Evolutionary conservation across 1,139 yeast species (phyloP).

Genomic region (Geotrichum candidum): DNA sequence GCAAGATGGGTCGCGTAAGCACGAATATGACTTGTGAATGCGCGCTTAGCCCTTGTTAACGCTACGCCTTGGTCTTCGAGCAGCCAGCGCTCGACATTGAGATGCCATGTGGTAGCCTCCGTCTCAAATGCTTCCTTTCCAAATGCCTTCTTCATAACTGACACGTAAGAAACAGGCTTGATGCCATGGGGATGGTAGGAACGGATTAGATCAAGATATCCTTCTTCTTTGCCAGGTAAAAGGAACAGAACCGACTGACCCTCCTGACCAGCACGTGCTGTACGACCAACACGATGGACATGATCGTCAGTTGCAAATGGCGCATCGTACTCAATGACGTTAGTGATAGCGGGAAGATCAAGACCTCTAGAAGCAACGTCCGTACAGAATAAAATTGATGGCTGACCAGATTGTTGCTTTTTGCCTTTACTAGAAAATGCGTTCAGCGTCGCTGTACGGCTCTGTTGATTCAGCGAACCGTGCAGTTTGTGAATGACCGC

Average conservation of each 20-base stretch:
- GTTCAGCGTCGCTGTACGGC: slow-evolving; percentile 69
- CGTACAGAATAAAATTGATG: slow-evolving; percentile 73
- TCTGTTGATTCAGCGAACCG: slow-evolving; percentile 81
- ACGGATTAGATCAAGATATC: slow-evolving; percentile 56
- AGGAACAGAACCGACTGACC: slow-evolving; percentile 76
- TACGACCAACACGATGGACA: slow-evolving; percentile 91
- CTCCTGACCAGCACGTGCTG: slow-evolving; percentile 80
- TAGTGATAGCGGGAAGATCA: slow-evolving; percentile 64
- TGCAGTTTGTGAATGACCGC: slow-evolving; percentile 71
- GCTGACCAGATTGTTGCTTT: slow-evolving; percentile 37
- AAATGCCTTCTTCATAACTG: slow-evolving; percentile 54
- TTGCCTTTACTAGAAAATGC: slow-evolving; percentile 47
- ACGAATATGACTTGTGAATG: slow-evolving; percentile 80
- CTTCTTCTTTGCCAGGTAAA: slow-evolving; percentile 84
- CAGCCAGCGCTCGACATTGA: slow-evolving; percentile 82
- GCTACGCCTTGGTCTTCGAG: slow-evolving; percentile 59
- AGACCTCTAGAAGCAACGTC: slow-evolving; percentile 94
- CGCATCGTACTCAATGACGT: slow-evolving; percentile 83
- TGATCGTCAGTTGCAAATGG: slow-evolving; percentile 93
- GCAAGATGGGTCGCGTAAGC: slow-evolving; percentile 96
- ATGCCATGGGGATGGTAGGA: slow-evolving; percentile 62
- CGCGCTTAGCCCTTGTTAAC: slow-evolving; percentile 67
- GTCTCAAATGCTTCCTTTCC: slow-evolving; percentile 71
- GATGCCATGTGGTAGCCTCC: slow-evolving; percentile 95
- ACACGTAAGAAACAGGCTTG: slow-evolving; percentile 47